Base-by-base conservation (phyloP, 176 grass and related monocot genomes). In the Phyllostachys edulis region DNA sequence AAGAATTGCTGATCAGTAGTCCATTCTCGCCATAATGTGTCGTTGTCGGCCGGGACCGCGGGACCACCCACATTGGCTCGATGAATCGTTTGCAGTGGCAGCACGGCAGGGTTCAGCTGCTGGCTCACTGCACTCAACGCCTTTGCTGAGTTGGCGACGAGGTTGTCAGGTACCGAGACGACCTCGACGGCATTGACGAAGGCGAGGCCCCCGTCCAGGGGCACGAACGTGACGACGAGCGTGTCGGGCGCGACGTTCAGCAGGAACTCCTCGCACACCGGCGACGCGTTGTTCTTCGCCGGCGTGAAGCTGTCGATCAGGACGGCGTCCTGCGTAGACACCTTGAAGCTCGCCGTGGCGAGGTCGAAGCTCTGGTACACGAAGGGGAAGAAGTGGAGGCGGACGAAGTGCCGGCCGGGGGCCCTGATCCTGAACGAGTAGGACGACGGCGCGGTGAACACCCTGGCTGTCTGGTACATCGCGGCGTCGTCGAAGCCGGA, bases 131-230 rank as follows among this genome's bases (percentile, higher is more conserved):
- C 49, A 20, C 52, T 42, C n/a, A 82, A n/a, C 29, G 40, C 77
- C 57, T 50, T 49, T 0, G 87, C 85, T 0, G 20, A 3, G 64
- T 29, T 62, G 4, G 23, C 2, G 37, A 94, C 21, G 69, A 97
- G 87, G 80, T 49, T 40, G 38, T 91, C 84, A 5, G 94, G 92
- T 16, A 78, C 90, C 0, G 92, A 94, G 79, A 94, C 18, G 78
- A 97, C 84, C 75, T 97, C 94, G 55, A 94, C 63, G 68, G 92
- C 94, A 69, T 97, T 97, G 55, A 97, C 78, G 69, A 97, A 97
- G 20, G 94, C 92, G 66, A 91, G 5, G 81, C 57, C 75, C 7
- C 90, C 87, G 39, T 51, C 77, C 39, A 85, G 79, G 7, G 94
- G 94, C 84, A 87, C 85, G 73, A 97, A 97, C 17, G 92, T 92